phyloP scores from a whole-genome alignment of 768 basidiomycete species.

The Russula brevipes region DNA sequence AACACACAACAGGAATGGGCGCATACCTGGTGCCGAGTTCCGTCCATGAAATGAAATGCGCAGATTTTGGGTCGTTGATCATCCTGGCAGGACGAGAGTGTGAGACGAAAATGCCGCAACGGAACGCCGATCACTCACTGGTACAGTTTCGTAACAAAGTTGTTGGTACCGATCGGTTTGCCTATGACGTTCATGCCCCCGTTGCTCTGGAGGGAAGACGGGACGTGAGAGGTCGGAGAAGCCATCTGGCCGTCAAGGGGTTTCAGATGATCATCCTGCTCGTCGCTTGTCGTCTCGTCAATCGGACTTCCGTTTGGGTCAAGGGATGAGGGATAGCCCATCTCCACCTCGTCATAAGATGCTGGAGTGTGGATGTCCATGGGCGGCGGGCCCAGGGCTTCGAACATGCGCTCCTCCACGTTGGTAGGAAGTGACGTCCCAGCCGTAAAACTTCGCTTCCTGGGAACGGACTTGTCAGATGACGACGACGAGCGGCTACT shows the following conservation, averaged over 20 bases:
- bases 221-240: slow-evolving; percentile 16
- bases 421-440: slow-evolving; percentile 35
- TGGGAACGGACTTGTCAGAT: slow-evolving; percentile 54
- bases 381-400: slow-evolving; percentile 32
- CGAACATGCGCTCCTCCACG: slow-evolving; percentile 33
- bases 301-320: slow-evolving; percentile 48
- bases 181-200: slow-evolving; percentile 49
- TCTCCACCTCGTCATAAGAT: slow-evolving; percentile 58
- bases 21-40: slow-evolving; percentile 63
- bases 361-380: slow-evolving; percentile 32
- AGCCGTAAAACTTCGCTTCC: slow-evolving; percentile 61
- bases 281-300: slow-evolving; percentile 36
- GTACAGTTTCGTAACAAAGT: slow-evolving; percentile 86
- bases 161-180: slow-evolving; percentile 66
- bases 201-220: slow-evolving; percentile 21
- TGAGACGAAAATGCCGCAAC: neutral
- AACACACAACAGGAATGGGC: neutral
- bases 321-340: slow-evolving; percentile 38
- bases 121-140: slow-evolving; percentile 48
- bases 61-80: slow-evolving; percentile 79
- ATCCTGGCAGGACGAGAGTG: slow-evolving; percentile 45
- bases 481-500: slow-evolving; percentile 41
- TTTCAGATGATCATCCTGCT: slow-evolving; percentile 35
- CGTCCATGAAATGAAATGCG: slow-evolving; percentile 79
- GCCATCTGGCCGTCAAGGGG: slow-evolving; percentile 29